Conservation (phyloP, 1,284 basidiomycete species). For the Fomitopsis palustris region DNA sequence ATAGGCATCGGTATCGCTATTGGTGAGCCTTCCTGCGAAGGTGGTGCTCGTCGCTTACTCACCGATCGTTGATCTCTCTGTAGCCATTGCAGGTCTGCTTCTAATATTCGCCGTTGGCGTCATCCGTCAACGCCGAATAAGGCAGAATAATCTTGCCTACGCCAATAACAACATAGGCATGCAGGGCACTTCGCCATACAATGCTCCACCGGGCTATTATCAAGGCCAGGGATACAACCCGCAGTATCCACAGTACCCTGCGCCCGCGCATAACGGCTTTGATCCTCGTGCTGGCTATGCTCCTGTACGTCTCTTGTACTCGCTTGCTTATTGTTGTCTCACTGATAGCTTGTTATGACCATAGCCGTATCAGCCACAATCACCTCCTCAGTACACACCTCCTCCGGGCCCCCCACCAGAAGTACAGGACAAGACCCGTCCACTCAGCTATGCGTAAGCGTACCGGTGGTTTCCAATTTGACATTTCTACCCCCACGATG, state of each 20-base stretch:
- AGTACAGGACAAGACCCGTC: constrained; percentile 1
- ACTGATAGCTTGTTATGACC: background rate
- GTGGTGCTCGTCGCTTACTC: background rate
- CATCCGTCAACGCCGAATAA: constrained; percentile 17
- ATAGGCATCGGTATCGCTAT: constrained; percentile 28
- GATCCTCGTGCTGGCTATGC: constrained; percentile 19
- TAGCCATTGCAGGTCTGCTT: constrained; percentile 1
- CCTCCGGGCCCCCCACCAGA: constrained; percentile 14
- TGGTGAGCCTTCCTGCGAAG: constrained; percentile 12
- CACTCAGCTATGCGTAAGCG: background rate
- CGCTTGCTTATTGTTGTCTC: background rate
- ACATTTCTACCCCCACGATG: background rate
- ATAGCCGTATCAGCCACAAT: constrained; percentile 3
- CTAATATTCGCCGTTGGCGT: constrained; percentile 11
- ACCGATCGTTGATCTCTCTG: background rate
- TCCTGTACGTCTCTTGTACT: constrained; percentile 17
- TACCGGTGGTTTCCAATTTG: too few relatives aligned
- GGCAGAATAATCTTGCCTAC: constrained; percentile 19
- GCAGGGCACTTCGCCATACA: constrained; percentile 4
- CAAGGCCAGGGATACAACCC: constrained; percentile 10
- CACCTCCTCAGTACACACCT: constrained; percentile 15
- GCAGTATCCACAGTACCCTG: constrained; percentile 21
- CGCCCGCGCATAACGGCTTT: constrained; percentile 7
- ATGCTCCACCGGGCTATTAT: constrained; percentile 1
- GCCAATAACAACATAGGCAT: constrained; percentile 14